Evolutionary conservation across 768 basidiomycete genomes (phyloP), one percentile per base, ranked within the genome.

Genomic region (Boletellus ananiceps): DNA sequence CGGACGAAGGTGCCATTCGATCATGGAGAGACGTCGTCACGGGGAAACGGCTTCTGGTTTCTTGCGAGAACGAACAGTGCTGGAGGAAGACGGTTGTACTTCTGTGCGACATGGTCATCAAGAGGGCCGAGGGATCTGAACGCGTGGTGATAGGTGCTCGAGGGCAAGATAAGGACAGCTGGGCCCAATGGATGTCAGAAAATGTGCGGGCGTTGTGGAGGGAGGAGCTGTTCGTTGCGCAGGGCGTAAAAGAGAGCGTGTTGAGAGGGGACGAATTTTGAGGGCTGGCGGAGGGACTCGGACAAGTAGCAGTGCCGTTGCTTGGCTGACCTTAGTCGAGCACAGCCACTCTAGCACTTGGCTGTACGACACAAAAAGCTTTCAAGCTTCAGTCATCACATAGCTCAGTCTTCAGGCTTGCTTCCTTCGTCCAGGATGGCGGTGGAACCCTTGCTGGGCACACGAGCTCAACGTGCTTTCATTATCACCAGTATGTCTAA

Each of bases 381-480:
- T 29, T 41, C 39, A 40, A 43, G 41, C 44, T 40, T 38, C 45
- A n/a, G 16, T 49, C 57, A 40, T 38, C 57, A 48, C 37, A 51
- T 25, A 3, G 23, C 44, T 46, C 42, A 54, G 53, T 31, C 13
- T 42, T 11, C 46, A 56, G 53, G 58, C 47, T 60, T 52, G 25
- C 41, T 53, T 42, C n/a, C 27, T 42, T 42, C 29, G 38, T 59
- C 38, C 40, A 67, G 52, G 55, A 91, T 89, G 88, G 79, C 82
- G 45, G 73, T 82, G 40, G 84, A 87, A 71, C 79, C 80, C 19
- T 75, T 92, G 44, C 69, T 92, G 46, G 81, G 81, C 16, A 89
- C 88, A 13, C 74, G 78, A 51, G 80, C 88, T 19, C 89, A 91
- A 60, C 73, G 74, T 54, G 79, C 77, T 34, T 91, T 90, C 67